Percentiles rank a stretch among this genome's conserved stretches.
These are phyloP conservation scores for Setaria viridis DNA, from an alignment of 202 grass and related monocot genomes.

Conservation along the genomic window DNA sequence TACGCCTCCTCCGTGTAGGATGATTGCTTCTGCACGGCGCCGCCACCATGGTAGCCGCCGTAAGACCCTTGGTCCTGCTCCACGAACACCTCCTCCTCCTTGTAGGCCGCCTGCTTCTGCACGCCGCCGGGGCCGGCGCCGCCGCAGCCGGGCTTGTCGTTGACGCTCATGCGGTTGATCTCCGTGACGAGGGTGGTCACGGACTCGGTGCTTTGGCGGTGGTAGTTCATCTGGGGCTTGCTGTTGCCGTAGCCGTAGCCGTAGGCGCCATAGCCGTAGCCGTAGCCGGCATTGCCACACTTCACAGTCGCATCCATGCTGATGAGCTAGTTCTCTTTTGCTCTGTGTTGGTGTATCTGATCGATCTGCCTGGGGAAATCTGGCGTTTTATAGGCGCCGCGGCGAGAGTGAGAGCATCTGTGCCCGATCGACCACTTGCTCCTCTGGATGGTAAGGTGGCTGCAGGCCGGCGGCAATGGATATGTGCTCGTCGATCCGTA, in stretches of 20 bases:
- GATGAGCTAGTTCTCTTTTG: neutral
- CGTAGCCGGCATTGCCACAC: neutral
- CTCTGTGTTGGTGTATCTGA: neutral
- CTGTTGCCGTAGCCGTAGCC: constrained; percentile 26
- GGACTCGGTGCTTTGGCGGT: constrained; percentile 28
- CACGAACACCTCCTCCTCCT: constrained; percentile 15
- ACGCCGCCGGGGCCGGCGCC: neutral
- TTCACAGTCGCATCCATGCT: constrained; percentile 4
- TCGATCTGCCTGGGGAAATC: neutral
- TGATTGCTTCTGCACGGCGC: neutral
- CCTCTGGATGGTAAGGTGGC: neutral
- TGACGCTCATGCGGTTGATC: constrained; percentile 44
- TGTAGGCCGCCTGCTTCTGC: neutral
- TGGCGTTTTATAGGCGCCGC: constrained; percentile 33
- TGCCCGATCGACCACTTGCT: constrained; percentile 12
- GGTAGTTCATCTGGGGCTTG: constrained; percentile 49
- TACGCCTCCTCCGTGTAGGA: neutral
- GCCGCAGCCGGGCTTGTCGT: neutral
- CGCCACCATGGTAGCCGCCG: neutral
- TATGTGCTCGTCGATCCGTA: neutral
- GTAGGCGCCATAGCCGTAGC: constrained; percentile 17
- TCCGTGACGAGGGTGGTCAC: constrained; percentile 46
- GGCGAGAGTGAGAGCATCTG: constrained; percentile 19
- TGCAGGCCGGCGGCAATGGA: neutral
- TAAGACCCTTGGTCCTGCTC: neutral